These are phyloP conservation scores for Leucocoprinus sp. DNA, from an alignment of 768 basidiomycete species.

Conservation along the genomic window DNA sequence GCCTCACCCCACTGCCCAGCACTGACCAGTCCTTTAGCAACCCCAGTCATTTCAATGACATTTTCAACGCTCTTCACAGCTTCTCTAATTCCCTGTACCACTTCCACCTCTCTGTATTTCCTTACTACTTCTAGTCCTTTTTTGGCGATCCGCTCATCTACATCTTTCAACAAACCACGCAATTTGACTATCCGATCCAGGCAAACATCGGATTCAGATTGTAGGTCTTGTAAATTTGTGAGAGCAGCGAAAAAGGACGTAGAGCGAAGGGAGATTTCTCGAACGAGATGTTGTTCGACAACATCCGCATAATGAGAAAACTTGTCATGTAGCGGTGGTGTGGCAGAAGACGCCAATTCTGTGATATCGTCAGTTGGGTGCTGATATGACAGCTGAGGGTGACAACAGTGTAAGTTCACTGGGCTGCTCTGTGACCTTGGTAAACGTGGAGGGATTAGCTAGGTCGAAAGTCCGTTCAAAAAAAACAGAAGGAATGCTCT, in stretches of 20 bases:
- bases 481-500: conserved; percentile 73
- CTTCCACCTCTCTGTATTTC: conserved; percentile 51
- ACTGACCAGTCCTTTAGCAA: conserved; percentile 66
- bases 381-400: conserved; percentile 17
- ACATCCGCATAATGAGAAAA: conserved; percentile 90
- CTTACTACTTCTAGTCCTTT: conserved; percentile 72
- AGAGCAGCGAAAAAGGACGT: conserved; percentile 95
- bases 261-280: conserved; percentile 85
- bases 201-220: conserved; percentile 81
- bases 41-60: conserved; percentile 69
- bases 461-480: conserved; percentile 76
- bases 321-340: conserved; percentile 75
- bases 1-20: conserved; percentile 88
- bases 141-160: conserved; percentile 70
- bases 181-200: conserved; percentile 68
- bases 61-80: conserved; percentile 57
- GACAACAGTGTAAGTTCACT: conserved; percentile 19
- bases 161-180: conserved; percentile 60
- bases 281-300: conserved; percentile 89
- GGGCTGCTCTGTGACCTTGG: conserved; percentile 61
- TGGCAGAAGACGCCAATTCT: conserved; percentile 50
- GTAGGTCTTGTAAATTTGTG: conserved; percentile 87
- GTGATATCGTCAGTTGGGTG: conserved; percentile 18
- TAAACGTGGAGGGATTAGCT: conserved; percentile 69
- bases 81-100: conserved; percentile 51